Evolutionary conservation across 2,329 filamentous ascomycete genomes (phyloP).

Genomic region (Apiospora phragmitis): DNA sequence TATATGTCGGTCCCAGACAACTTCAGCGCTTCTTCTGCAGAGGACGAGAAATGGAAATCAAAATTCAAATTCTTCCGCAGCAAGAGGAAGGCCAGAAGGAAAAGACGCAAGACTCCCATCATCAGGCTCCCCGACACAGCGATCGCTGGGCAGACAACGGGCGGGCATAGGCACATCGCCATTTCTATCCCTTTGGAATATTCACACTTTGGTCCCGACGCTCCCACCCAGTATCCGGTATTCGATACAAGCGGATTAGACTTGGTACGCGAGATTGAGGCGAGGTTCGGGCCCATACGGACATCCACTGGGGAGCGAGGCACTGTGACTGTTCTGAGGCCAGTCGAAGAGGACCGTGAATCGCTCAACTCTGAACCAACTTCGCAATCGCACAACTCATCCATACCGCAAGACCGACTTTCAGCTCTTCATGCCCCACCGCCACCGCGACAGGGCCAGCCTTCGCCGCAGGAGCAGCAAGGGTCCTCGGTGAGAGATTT

Average conservation of each 20-base stretch:
- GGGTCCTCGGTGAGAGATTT: not conserved
- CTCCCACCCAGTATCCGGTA: slow-evolving; percentile 25
- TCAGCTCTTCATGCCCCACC: slow-evolving; percentile 6
- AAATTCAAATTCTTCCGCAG: slow-evolving; percentile 12
- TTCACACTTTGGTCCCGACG: slow-evolving; percentile 38
- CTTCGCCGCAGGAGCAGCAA: not conserved
- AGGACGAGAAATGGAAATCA: slow-evolving; percentile 16
- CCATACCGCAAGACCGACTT: slow-evolving; percentile 1
- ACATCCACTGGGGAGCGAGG: slow-evolving; percentile 18
- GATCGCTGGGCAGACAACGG: slow-evolving; percentile 52
- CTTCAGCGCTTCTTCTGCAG: slow-evolving; percentile 22
- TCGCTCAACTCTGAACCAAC: slow-evolving; percentile 19
- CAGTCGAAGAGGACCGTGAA: slow-evolving; percentile 38
- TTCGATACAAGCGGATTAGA: slow-evolving; percentile 20
- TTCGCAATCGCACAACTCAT: slow-evolving; percentile 4
- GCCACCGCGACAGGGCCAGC: not conserved
- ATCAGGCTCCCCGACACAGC: slow-evolving; percentile 55
- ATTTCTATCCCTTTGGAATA: slow-evolving; percentile 60
- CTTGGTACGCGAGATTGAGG: slow-evolving; percentile 19
- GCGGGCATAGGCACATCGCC: slow-evolving; percentile 58
- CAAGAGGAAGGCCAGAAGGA: slow-evolving; percentile 17
- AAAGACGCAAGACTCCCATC: slow-evolving; percentile 24
- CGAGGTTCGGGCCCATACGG: slow-evolving; percentile 19
- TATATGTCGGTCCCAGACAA: slow-evolving; percentile 47
- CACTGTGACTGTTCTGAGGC: slow-evolving; percentile 33